Evolutionary conservation across 2,329 filamentous ascomycete species (phyloP), one percentile per base, ranked within the genome.

Genomic region (Pyrenophora tritici-repentis): DNA sequence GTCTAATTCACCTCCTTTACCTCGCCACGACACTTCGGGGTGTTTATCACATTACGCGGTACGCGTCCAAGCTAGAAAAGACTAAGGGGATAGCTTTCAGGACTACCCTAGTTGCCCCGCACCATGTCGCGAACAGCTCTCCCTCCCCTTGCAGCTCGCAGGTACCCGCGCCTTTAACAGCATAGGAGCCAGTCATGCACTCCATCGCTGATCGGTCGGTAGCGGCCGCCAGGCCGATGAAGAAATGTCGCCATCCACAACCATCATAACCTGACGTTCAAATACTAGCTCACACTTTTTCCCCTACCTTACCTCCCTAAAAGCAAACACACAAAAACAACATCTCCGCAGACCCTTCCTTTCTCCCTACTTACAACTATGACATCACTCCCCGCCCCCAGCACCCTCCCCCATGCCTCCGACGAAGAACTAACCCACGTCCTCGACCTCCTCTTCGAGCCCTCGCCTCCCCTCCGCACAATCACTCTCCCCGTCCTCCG

Each of bases 401-500:
- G 77, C 38, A 74, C 76, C 12, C 76, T 95, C 33, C 76, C 80
- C 20, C 74, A 76, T 39, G 81, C 87, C 41, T 69, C 85, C 14
- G 79, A 83, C 24, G 65, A 78, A 22, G 76, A 81, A 16, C 81
- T 88, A 48, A 79, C 78, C 32, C 67, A 74, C 4, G 77, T 86
- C 42, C 83, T 96, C 41, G 89, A 95, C 74, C 80, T 86, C 3
- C 86, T 96, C 52, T 96, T 97, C 74, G 92, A 97, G 71, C 89
- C 90, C 13, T 91, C 87, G 46, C 78, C 82, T 0, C 83, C 86
- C 42, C 84, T 97, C 1, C 90, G 93, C 72, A 79, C 81, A 10
- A 80, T 94, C 12, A 83, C 89, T 13, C 71, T 90, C 5, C 88
- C 89, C 2, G 76, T 87, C 2, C 78, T 95, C n/a, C 79, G 78